These are phyloP conservation scores for Bocquillonia castaneifolia DNA, from an alignment of 441 rosid genomes.

Conservation along the genomic window DNA sequence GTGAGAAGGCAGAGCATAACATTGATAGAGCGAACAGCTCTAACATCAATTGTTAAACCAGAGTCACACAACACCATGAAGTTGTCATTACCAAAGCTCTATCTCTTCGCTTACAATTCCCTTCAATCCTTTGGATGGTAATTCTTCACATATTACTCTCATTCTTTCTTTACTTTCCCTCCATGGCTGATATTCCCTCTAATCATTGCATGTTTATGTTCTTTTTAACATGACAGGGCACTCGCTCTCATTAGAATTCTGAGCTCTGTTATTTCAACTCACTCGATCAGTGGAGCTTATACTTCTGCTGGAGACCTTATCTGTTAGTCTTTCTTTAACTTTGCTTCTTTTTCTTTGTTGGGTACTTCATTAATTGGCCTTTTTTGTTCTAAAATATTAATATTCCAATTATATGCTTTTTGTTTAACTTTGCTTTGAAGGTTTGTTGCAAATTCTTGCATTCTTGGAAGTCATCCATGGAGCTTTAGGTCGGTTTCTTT, in stretches of 20 bases:
- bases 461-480: slow-evolving; percentile 83
- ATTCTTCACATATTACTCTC: not conserved
- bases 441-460: slow-evolving; percentile 52
- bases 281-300: slow-evolving; percentile 49
- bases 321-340: slow-evolving; percentile 36
- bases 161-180: not conserved
- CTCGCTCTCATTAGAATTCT: slow-evolving; percentile 43
- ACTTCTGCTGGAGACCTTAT: slow-evolving; percentile 66
- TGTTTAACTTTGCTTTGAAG: slow-evolving; percentile 31
- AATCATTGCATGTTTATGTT: not conserved
- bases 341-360: not conserved
- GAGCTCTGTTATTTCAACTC: slow-evolving; percentile 30
- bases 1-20: not conserved
- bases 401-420: not conserved
- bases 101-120: slow-evolving; percentile 67
- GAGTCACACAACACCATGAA: slow-evolving; percentile 8
- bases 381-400: not conserved
- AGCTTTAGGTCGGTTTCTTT: slow-evolving; percentile 49
- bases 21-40: not conserved
- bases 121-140: slow-evolving; percentile 71
- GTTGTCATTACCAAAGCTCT: slow-evolving; percentile 37
- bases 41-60: not conserved
- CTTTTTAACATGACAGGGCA: slow-evolving; percentile 40
- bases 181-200: not conserved
- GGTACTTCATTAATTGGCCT: not conserved